Percentiles rank a stretch among this genome's conserved stretches.
Conservation (phyloP, 75 land plant genomes). For the Pseudotsuga menziesii region DNA sequence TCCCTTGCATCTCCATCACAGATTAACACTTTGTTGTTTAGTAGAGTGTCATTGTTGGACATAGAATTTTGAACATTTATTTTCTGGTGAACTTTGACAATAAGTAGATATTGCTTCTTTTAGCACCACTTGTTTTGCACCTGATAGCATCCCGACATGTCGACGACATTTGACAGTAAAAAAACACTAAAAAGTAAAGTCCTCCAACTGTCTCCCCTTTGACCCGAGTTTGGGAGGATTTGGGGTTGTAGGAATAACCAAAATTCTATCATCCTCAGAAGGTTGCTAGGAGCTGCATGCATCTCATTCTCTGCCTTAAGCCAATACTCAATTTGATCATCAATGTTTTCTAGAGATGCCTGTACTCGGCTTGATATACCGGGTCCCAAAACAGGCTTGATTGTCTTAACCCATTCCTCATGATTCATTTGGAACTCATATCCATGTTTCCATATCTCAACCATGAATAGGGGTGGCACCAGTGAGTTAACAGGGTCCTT, state of each 20-base stretch:
- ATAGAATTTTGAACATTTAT: neutral
- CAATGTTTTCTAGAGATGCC: slow-evolving; percentile 48
- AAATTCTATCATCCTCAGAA: too few species aligned
- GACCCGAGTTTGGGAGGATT: too few species aligned
- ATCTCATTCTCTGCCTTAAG: slow-evolving; percentile 67
- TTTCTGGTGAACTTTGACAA: slow-evolving; percentile 3
- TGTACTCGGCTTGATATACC: slow-evolving; percentile 40
- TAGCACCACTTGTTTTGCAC: too few species aligned
- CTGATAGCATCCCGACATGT: too few species aligned
- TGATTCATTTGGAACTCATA: slow-evolving; percentile 88
- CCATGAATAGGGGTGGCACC: too few species aligned
- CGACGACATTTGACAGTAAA: too few species aligned
- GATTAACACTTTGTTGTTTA: slow-evolving; percentile 42
- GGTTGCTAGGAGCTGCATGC: too few species aligned
- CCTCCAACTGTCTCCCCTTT: too few species aligned
- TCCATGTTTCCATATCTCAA: too few species aligned
- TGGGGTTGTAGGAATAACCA: too few species aligned
- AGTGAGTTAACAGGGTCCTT: too few species aligned
- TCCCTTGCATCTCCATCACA: slow-evolving; percentile 83
- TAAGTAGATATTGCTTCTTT: neutral
- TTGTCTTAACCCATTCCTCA: slow-evolving; percentile 80
- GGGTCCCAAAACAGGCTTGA: slow-evolving; percentile 62
- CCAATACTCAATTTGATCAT: slow-evolving; percentile 44
- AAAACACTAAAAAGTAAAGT: too few species aligned
- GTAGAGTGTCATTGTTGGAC: slow-evolving; percentile 8